Conservation (phyloP, 129 eudicot species). For the Flaveria bidentis region DNA sequence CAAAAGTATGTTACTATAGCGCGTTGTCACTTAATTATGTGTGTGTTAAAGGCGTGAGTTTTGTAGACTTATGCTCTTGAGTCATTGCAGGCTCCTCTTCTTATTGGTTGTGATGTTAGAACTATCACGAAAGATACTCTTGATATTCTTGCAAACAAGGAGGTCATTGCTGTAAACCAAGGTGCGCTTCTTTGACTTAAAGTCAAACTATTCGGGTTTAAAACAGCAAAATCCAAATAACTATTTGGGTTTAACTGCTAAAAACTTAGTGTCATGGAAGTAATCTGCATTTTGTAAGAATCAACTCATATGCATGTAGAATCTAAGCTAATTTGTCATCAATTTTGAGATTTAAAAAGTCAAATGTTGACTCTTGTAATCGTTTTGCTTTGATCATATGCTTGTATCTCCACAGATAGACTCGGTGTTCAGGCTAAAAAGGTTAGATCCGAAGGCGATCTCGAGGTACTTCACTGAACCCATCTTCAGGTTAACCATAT, state of each 20-base stretch:
- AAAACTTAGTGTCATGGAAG: neutral
- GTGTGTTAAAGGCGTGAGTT: neutral
- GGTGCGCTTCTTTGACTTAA: slow-evolving; percentile 38
- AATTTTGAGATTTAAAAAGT: slow-evolving; percentile 13
- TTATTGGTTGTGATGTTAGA: slow-evolving; percentile 85
- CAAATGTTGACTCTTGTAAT: slow-evolving; percentile 6
- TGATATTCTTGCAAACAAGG: slow-evolving; percentile 65
- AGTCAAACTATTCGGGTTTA: neutral
- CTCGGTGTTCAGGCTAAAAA: slow-evolving; percentile 92
- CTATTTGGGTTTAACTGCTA: neutral
- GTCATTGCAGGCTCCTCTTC: slow-evolving; percentile 75
- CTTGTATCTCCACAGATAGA: slow-evolving; percentile 46
- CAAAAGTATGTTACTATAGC: slow-evolving; percentile 44
- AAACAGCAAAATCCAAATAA: neutral
- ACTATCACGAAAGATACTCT: slow-evolving; percentile 51
- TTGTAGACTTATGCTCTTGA: neutral
- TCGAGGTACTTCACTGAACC: slow-evolving; percentile 58
- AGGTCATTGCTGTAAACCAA: slow-evolving; percentile 88
- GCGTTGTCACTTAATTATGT: neutral
- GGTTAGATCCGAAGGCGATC: slow-evolving; percentile 72
- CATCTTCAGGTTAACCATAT: slow-evolving; percentile 13
- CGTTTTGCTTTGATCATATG: slow-evolving; percentile 9
- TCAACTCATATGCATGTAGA: neutral
- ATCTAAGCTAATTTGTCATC: neutral
- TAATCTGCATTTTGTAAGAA: neutral